Conservation (phyloP, 805 yeast species). For the Kluyveromyces starmeri region DNA sequence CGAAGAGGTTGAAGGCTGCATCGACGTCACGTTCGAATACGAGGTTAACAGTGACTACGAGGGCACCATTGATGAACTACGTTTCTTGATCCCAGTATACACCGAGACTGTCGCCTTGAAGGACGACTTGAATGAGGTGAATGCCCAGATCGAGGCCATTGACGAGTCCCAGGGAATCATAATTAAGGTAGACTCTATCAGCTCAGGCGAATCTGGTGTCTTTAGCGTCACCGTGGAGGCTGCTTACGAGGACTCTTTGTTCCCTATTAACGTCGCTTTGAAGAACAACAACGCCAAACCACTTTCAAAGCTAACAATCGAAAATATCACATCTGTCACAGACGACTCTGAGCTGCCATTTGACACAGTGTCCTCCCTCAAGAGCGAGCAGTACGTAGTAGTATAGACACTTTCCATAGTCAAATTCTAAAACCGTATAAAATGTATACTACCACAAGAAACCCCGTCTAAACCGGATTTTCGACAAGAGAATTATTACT, state of each 20-base stretch:
- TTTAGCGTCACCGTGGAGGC: slow-evolving; percentile 73
- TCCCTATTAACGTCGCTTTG: slow-evolving; percentile 78
- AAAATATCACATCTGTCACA: slow-evolving; percentile 39
- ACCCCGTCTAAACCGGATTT: no score
- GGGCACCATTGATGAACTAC: slow-evolving; percentile 40
- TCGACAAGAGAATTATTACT: no score
- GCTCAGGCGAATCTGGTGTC: slow-evolving; percentile 52
- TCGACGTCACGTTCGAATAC: slow-evolving; percentile 81
- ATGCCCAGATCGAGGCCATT: slow-evolving; percentile 47
- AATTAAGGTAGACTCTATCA: slow-evolving; percentile 48
- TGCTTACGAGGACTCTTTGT: slow-evolving; percentile 70
- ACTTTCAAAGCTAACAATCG: slow-evolving; percentile 58
- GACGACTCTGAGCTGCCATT: slow-evolving; percentile 58
- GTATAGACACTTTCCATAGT: slow-evolving; percentile 16
- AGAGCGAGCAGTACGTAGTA: slow-evolving; percentile 52
- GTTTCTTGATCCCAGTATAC: slow-evolving; percentile 57
- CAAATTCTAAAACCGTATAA: no score
- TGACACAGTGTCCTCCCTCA: slow-evolving; percentile 49
- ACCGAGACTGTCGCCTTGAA: slow-evolving; percentile 44
- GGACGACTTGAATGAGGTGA: slow-evolving; percentile 39
- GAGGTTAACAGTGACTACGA: slow-evolving; percentile 49
- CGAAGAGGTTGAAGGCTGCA: slow-evolving; percentile 43
- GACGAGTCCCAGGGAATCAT: slow-evolving; percentile 58
- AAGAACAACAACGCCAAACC: slow-evolving; percentile 37
- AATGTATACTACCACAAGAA: no score